Evolutionary conservation across 2,329 filamentous ascomycete species (phyloP).

Genomic region (Scedosporium dehoogii): DNA sequence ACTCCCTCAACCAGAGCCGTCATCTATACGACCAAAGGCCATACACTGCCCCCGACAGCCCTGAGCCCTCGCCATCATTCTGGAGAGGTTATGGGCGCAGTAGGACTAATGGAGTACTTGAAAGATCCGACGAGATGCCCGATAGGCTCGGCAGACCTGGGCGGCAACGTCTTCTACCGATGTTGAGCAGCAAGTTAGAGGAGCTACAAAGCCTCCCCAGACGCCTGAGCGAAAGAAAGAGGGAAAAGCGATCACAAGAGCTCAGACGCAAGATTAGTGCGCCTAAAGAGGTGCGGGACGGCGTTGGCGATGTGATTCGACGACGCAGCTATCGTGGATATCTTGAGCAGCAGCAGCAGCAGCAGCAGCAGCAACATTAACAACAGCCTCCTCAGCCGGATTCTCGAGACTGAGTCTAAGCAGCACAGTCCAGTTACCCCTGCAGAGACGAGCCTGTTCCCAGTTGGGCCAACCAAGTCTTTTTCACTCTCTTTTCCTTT

Average conservation of each 20-base stretch:
- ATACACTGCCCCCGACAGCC: constrained; percentile 17
- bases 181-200: constrained; percentile 37
- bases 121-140: constrained; percentile 10
- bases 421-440: no score
- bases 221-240: constrained; percentile 45
- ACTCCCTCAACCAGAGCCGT: constrained; percentile 25
- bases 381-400: no score
- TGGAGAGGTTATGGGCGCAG: constrained; percentile 1
- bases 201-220: constrained; percentile 43
- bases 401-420: no score
- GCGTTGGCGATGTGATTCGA: constrained; percentile 46
- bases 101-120: not conserved
- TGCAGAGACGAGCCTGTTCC: not conserved
- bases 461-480: not conserved
- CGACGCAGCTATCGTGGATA: constrained; percentile 24
- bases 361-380: not conserved
- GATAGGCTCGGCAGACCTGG: constrained; percentile 10
- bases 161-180: constrained; percentile 15
- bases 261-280: constrained; percentile 51
- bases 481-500: not conserved
- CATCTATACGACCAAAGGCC: constrained; percentile 18
- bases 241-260: constrained; percentile 48
- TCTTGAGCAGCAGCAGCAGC: not conserved
- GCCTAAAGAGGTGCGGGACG: constrained; percentile 47
- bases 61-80: constrained; percentile 2